These are phyloP conservation scores for Plasmodium relictum DNA, from an alignment of 169 alveolate species.

Conservation along the genomic window DNA sequence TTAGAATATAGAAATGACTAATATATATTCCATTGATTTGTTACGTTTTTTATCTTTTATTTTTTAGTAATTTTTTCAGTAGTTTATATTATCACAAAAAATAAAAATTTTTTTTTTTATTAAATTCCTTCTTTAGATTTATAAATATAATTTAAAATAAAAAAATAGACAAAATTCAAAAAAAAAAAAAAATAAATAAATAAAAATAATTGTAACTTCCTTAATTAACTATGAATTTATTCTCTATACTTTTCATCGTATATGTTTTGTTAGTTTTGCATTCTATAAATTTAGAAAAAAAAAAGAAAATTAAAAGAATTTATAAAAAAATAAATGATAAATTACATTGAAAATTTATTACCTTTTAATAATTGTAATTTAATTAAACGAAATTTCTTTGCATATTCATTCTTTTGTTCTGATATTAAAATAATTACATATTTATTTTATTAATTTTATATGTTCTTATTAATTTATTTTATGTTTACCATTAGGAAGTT, in stretches of 20 bases:
- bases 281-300: conserved; percentile 38
- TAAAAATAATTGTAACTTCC: not conserved
- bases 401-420: conserved; percentile 56
- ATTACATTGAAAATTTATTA: not conserved
- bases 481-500: conserved; percentile 53
- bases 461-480: conserved; percentile 1
- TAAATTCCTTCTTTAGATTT: not conserved
- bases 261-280: conserved; percentile 6
- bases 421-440: not conserved
- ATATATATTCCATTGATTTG: no score
- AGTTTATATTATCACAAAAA: not conserved
- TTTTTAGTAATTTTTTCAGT: conserved; percentile 16
- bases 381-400: conserved; percentile 46
- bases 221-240: not conserved
- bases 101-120: not conserved
- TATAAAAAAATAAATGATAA: not conserved
- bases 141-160: not conserved
- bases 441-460: not conserved
- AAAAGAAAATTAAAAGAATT: not conserved
- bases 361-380: conserved; percentile 67
- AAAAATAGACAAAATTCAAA: not conserved
- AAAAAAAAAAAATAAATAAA: not conserved
- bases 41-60: no score
- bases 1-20: no score
- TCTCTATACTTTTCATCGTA: conserved; percentile 5